Base-by-base conservation (phyloP, 768 basidiomycete genomes). In the Leccinum ochraceum region DNA sequence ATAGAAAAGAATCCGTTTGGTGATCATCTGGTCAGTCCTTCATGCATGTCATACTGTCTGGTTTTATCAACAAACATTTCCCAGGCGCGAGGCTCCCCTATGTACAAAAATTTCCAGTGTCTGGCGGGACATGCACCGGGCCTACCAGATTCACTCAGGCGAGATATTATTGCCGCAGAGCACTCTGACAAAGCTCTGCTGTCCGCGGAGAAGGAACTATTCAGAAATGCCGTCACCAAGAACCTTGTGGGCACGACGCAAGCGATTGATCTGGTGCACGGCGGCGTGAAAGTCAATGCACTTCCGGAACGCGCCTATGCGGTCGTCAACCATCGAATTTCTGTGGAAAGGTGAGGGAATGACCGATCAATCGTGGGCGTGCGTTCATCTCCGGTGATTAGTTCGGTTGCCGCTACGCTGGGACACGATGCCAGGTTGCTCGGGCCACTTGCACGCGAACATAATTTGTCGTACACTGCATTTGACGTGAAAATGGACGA, bases 271-370 rank as follows among this genome's bases (percentile, higher is more conserved):
- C 69, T 94, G 13, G 80, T 86, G 37, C 75, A 78, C n/a, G 86
- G 85, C 22, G 87, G 86, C 11, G 83, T 87, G 30, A 92, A 92
- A 73, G 79, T 80, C 28, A 94, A 94, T 66, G 90, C 91, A 28
- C 81, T 95, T 24, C 92, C 92, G 1, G 92, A 94, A 73, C 79
- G 76, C 58, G 87, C 84, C 1, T 85, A 77, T 70, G 88, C 86
- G 1, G 71, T 91, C 24, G 80, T 92, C 30, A 90, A 92, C 67
- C 88, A 89, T 66, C 86, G 90, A 6, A 84, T 92, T 55, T 80
- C 86, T 5, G 81, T 82, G 7, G 77, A 81, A 53, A 87, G 85
- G 86, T 81, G 30, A 36, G 79, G 56, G 6, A 24, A 42, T 32
- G 8, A 13, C 14, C 49, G 13, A 17, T 26, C 3, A 16, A 6